These are phyloP conservation scores for Mycena olivaceomarginata DNA, from an alignment of 768 basidiomycete species.

Conservation along the genomic window DNA sequence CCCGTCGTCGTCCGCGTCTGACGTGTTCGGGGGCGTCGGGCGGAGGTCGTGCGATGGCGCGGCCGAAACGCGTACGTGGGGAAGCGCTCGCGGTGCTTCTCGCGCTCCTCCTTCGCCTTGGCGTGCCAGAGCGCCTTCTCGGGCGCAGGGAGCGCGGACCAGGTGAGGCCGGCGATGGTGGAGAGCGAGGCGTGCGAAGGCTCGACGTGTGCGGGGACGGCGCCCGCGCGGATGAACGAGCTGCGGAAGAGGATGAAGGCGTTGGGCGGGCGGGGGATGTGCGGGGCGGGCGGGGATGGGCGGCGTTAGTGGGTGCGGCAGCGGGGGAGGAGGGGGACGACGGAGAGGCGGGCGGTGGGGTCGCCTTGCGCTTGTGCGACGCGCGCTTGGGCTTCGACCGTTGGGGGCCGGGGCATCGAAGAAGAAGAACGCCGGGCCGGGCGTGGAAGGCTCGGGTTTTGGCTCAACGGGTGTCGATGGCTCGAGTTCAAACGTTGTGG, in stretches of 20 bases:
- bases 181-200: slow-evolving; percentile 74
- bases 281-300: slow-evolving; percentile 40
- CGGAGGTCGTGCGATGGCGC: slow-evolving; percentile 52
- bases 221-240: slow-evolving; percentile 72
- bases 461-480: not conserved
- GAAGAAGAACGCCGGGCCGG: slow-evolving; percentile 48
- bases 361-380: slow-evolving; percentile 38
- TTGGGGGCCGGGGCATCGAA: slow-evolving; percentile 65
- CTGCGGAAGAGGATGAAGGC: slow-evolving; percentile 79
- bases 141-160: slow-evolving; percentile 66
- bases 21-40: not conserved
- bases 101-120: slow-evolving; percentile 66
- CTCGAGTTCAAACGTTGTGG: not conserved
- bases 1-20: slow-evolving; percentile 4
- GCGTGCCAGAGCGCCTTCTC: slow-evolving; percentile 69
- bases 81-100: slow-evolving; percentile 65
- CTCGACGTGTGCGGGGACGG: slow-evolving; percentile 71
- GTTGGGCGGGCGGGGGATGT: slow-evolving; percentile 74
- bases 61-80: slow-evolving; percentile 58
- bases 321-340: slow-evolving; percentile 30
- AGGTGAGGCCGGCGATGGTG: slow-evolving; percentile 74
- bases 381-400: slow-evolving; percentile 23
- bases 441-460: not conserved
- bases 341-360: slow-evolving; percentile 13
- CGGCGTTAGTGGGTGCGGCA: slow-evolving; percentile 29